phyloP scores from a whole-genome alignment of 768 basidiomycete species.

The Hericium erinaceus region DNA sequence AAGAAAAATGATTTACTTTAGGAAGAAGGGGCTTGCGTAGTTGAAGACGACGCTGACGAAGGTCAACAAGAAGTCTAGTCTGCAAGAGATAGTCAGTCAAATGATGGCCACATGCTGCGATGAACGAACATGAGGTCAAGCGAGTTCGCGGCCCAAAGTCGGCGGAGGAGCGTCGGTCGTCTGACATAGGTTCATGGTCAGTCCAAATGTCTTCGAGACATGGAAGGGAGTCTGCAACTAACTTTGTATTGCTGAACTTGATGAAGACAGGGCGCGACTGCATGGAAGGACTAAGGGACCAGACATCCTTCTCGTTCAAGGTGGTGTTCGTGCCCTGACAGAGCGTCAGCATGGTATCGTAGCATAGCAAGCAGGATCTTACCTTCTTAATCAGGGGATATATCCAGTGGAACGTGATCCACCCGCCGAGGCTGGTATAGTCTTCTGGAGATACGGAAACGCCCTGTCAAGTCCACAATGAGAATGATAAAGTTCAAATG shows the following conservation, averaged over 20 bases:
- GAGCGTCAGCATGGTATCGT: not conserved
- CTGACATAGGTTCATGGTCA: not conserved
- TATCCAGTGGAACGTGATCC: constrained; percentile 62
- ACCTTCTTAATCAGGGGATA: constrained; percentile 39
- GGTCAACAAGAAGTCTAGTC: constrained; percentile 58
- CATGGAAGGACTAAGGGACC: not conserved
- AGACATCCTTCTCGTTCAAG: not conserved
- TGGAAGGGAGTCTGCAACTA: not conserved
- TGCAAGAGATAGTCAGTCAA: not conserved
- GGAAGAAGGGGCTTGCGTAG: constrained; percentile 78
- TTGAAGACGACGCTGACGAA: constrained; percentile 63
- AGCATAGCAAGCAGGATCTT: not conserved
- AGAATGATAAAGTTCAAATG: too few species aligned
- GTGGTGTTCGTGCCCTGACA: not conserved
- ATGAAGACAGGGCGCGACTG: constrained; percentile 3
- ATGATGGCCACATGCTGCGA: not conserved
- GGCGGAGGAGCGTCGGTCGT: constrained; percentile 31
- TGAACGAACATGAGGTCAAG: constrained; percentile 28
- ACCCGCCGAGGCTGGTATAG: constrained; percentile 51
- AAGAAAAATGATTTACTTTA: constrained; percentile 34
- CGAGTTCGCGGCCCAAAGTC: constrained; percentile 36
- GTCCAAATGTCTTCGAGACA: not conserved
- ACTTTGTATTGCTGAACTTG: constrained; percentile 29
- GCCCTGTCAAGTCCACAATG: not conserved
- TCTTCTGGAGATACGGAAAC: constrained; percentile 47